Evolutionary conservation across 2,329 filamentous ascomycete genomes (phyloP).

Genomic region (Ophiostoma australiae): DNA sequence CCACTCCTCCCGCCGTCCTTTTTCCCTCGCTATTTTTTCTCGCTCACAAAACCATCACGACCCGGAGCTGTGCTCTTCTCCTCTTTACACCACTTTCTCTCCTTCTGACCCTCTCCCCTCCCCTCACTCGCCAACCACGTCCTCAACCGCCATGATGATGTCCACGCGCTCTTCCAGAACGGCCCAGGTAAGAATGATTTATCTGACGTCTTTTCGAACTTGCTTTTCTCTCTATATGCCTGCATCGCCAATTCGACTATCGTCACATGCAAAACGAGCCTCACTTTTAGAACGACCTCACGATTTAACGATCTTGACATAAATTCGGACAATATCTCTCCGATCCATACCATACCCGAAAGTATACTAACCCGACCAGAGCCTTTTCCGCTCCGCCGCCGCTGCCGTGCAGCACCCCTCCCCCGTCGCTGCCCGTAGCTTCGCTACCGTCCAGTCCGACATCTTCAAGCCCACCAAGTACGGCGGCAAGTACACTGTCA

Average conservation of each 20-base stretch:
- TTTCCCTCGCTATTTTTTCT: slow-evolving; percentile 19
- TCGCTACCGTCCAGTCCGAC: slow-evolving; percentile 84
- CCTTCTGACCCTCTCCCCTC: slow-evolving; percentile 10
- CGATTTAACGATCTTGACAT: not conserved
- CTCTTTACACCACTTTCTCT: slow-evolving; percentile 18
- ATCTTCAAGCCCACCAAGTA: slow-evolving; percentile 99
- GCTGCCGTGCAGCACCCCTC: slow-evolving; percentile 38
- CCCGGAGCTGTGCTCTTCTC: slow-evolving; percentile 21
- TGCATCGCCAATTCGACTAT: not conserved
- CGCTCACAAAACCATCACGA: slow-evolving; percentile 16
- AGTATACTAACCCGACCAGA: slow-evolving; percentile 35
- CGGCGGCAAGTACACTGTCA: slow-evolving; percentile 98
- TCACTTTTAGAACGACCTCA: slow-evolving; percentile 21
- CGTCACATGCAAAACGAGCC: slow-evolving; percentile 22
- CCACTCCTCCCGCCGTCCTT: slow-evolving; percentile 9
- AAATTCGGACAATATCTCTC: not conserved
- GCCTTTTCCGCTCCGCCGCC: slow-evolving; percentile 48
- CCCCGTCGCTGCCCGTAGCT: slow-evolving; percentile 45
- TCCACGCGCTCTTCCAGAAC: slow-evolving; percentile 53
- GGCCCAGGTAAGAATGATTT: slow-evolving; percentile 48
- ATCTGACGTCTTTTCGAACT: not conserved
- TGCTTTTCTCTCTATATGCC: not conserved
- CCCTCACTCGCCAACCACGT: slow-evolving; percentile 25
- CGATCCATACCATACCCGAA: not conserved
- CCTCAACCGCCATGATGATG: slow-evolving; percentile 44